Conservation (phyloP, 257 asterid genomes). For the Linaria vulgaris region DNA sequence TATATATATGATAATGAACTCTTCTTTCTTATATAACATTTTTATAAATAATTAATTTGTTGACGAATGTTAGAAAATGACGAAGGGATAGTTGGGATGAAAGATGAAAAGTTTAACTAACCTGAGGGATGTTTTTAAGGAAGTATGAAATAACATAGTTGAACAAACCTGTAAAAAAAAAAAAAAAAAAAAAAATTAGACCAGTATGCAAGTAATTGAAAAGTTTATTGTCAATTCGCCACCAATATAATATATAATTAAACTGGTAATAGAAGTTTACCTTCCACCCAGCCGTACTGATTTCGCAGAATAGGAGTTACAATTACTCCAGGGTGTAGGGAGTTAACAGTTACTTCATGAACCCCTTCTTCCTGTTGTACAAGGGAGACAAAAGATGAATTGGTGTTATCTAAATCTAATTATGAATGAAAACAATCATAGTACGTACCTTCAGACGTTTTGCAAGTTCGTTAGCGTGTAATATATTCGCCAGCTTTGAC, state of each 20-base stretch:
- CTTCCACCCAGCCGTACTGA: slow-evolving; percentile 36
- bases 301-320: slow-evolving; percentile 65
- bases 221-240: no score
- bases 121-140: slow-evolving; percentile 65
- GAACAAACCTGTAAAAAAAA: slow-evolving; percentile 40
- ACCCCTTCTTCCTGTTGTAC: slow-evolving; percentile 67
- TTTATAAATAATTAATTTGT: no score
- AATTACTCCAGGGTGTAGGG: slow-evolving; percentile 79
- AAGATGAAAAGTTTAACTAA: slow-evolving; percentile 22
- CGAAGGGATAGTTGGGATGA: neutral
- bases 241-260: neutral
- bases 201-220: no score
- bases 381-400: neutral
- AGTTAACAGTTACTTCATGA: slow-evolving; percentile 67
- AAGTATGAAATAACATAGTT: slow-evolving; percentile 48
- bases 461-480: slow-evolving; percentile 70
- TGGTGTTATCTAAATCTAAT: no score
- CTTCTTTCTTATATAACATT: no score
- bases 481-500: slow-evolving; percentile 68
- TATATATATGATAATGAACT: neutral
- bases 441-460: slow-evolving; percentile 53
- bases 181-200: slow-evolving; percentile 10
- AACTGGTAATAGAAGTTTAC: slow-evolving; percentile 32
- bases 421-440: neutral
- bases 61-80: no score